Base-by-base conservation (phyloP, 2,329 filamentous ascomycete genomes). In the Microdochium trichocladiopsis region DNA sequence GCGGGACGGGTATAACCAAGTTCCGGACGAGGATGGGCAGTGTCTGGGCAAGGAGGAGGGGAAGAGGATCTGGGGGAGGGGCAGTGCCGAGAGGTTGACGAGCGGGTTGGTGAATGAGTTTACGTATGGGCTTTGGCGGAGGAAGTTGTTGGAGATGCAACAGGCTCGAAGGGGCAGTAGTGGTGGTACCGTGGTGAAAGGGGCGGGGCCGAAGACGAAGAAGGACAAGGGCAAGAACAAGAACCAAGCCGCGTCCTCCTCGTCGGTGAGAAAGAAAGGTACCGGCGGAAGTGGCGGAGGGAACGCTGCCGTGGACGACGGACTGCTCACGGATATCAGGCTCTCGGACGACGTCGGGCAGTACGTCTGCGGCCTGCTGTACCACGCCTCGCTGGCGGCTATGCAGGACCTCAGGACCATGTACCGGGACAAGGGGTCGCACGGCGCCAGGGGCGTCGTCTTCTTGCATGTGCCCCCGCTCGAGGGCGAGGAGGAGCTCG, bases 381-480 rank as follows among this genome's bases (percentile, higher is more conserved):
- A 50, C 36, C 50, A 50, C n/a, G 12, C 45, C n/a, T 47, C 36
- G 36, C 24, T 53, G 3, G 37, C 49, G 10, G 51, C 28, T 25
- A 45, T 53, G 36, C 18, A 24, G 22, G 22, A 50, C 37, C 48
- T 9, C 6, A n/a, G 48, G 9, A 24, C 25, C 14, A 31, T 14
- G 41, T 18, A 4, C 33, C 4, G 33, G 14, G 18, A n/a, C 5
- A 37, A n/a, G 33, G 14, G 14, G 12, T 37, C 33, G 33, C n/a
- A n/a, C n/a, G 28, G 28, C 14, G 28, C 28, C 8, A 33, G 48
- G n/a, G 36, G 24, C 25, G 47, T 28, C 4, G 48, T 50, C n/a
- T 53, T 53, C 48, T 47, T 53, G 8, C 51, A 53, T 43, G 51
- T 53, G 14, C 48, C 51, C n/a, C 51, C 41, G 2, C 28, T 53